A percentile compares a stretch with the other conserved stretches of the same genome.
These are phyloP conservation scores for Colletotrichum nymphaeae DNA, from an alignment of 2,329 filamentous ascomycete species.

Conservation along the genomic window DNA sequence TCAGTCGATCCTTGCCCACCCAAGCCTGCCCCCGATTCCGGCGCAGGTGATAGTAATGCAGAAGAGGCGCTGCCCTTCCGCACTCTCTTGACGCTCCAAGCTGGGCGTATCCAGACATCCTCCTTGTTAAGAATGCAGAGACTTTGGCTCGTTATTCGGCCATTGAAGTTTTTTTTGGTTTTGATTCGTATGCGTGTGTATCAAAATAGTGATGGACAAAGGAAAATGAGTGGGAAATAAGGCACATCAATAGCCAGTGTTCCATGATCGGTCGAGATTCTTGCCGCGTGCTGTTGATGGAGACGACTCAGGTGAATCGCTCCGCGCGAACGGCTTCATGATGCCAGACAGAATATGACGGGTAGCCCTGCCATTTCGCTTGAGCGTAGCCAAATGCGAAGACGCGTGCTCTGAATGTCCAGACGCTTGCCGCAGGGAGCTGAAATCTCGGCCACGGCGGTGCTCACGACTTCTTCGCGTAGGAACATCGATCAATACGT, in stretches of 20 bases:
- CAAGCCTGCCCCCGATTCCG: slow-evolving; percentile 4
- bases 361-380: slow-evolving; percentile 48
- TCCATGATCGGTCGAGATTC: slow-evolving; percentile 31
- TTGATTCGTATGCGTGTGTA: slow-evolving; percentile 11
- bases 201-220: slow-evolving; percentile 7
- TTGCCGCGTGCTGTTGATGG: slow-evolving; percentile 30
- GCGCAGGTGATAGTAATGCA: slow-evolving; percentile 17
- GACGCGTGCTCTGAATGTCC: slow-evolving; percentile 38
- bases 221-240: background rate
- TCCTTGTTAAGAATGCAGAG: slow-evolving; percentile 23
- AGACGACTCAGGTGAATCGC: slow-evolving; percentile 52
- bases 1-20: background rate
- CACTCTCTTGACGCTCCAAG: slow-evolving; percentile 14
- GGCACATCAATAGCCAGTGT: slow-evolving; percentile 8
- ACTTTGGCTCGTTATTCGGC: slow-evolving; percentile 17
- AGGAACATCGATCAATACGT: slow-evolving; percentile 28
- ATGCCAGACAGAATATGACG: slow-evolving; percentile 56
- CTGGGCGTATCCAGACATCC: slow-evolving; percentile 24
- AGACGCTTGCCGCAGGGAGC: slow-evolving; percentile 35
- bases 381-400: slow-evolving; percentile 42
- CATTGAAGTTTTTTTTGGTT: slow-evolving; percentile 15
- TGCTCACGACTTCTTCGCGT: slow-evolving; percentile 33
- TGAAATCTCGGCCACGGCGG: slow-evolving; percentile 32
- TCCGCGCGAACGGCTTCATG: slow-evolving; percentile 55
- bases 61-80: slow-evolving; percentile 2